Evolutionary conservation across 345 rosid genomes (phyloP).

Genomic region (Jatropha curcas): DNA sequence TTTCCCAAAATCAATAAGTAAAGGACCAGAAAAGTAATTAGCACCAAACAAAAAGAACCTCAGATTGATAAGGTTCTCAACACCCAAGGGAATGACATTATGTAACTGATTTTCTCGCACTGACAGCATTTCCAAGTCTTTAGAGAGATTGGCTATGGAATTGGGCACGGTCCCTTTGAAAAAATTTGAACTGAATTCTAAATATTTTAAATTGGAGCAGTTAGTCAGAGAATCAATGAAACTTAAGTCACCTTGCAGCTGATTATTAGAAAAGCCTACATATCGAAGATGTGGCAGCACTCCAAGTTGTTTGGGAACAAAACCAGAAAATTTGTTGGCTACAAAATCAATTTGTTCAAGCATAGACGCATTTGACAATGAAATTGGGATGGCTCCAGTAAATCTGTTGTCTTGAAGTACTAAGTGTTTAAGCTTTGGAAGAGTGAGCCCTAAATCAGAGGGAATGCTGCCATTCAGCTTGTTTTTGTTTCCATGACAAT

Average conservation of each 20-base stretch:
- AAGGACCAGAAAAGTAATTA: constrained; percentile 11
- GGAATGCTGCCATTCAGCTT: constrained; percentile 26
- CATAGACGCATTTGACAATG: constrained; percentile 10
- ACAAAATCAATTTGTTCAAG: no score
- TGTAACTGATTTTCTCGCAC: neutral
- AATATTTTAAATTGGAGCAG: neutral
- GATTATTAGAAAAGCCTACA: neutral
- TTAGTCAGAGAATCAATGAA: constrained; percentile 16
- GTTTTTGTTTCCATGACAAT: constrained; percentile 14
- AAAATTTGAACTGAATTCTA: neutral
- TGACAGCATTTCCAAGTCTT: neutral
- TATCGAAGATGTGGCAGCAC: neutral
- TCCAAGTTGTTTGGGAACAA: constrained; percentile 3
- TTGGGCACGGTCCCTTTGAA: constrained; percentile 5
- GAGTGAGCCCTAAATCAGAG: constrained; percentile 1
- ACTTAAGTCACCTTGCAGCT: constrained; percentile 5
- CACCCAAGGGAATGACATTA: constrained; percentile 25
- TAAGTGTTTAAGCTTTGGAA: constrained; percentile 5
- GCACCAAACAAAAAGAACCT: neutral
- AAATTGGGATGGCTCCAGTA: constrained; percentile 3
- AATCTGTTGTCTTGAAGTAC: constrained; percentile 3
- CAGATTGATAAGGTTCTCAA: constrained; percentile 24
- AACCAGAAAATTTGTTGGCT: no score
- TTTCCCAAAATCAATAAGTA: constrained; percentile 22
- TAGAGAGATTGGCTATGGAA: constrained; percentile 27